A percentile compares a stretch with the other conserved stretches of the same genome.
These are phyloP conservation scores for Myxozyma sirexii DNA, from an alignment of 805 yeast species.

Conservation along the genomic window DNA sequence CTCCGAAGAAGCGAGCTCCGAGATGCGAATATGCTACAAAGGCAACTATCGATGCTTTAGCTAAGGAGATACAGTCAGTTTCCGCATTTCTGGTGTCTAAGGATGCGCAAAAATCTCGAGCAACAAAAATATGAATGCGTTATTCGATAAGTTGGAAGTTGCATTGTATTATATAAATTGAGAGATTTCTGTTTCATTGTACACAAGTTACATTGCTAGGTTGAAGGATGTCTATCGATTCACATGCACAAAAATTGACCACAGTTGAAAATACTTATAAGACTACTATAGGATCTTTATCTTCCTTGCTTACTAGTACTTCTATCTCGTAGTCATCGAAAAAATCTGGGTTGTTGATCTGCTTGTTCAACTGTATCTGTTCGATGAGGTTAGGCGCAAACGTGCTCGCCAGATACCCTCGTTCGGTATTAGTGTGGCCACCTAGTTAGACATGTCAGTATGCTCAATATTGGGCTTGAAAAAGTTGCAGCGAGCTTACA, in stretches of 20 bases:
- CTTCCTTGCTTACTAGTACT: conserved; percentile 51
- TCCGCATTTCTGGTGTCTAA: conserved; percentile 22
- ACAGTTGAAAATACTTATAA: not conserved
- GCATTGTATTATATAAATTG: too few relatives aligned
- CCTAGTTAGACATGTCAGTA: conserved; percentile 8
- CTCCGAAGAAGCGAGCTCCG: conserved; percentile 12
- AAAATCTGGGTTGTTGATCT: not conserved
- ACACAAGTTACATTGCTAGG: too few relatives aligned
- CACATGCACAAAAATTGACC: too few relatives aligned
- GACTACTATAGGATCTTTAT: conserved; percentile 61
- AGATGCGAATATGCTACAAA: conserved; percentile 12
- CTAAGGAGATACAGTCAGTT: conserved; percentile 13
- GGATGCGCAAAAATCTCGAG: conserved; percentile 11
- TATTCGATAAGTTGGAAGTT: not conserved
- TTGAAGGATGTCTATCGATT: too few relatives aligned
- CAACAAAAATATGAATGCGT: not conserved
- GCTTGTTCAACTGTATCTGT: conserved; percentile 44
- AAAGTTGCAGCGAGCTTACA: conserved; percentile 44
- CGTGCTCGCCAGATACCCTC: conserved; percentile 66
- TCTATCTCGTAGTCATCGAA: conserved; percentile 35
- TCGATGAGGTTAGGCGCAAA: conserved; percentile 54
- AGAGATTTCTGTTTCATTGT: not conserved
- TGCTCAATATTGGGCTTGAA: not conserved
- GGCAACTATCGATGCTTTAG: conserved; percentile 21
- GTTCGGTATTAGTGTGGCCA: conserved; percentile 90